phyloP scores from a whole-genome alignment of 768 basidiomycete species.

The Tulasnella sp. region DNA sequence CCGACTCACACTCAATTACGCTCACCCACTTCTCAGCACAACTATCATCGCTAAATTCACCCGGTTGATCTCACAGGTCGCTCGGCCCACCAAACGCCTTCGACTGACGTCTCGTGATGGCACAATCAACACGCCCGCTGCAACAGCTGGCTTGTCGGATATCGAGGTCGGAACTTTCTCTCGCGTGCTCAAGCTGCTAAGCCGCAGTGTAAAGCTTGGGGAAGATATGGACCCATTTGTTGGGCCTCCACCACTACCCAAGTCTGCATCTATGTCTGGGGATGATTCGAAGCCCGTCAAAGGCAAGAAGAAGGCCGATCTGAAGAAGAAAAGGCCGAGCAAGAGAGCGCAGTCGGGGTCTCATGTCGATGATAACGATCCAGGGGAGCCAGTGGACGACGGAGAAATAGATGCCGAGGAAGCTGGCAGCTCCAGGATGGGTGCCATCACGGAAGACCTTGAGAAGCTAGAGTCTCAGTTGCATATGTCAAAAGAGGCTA shows the following conservation, averaged over 20 bases:
- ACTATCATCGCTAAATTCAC: slow-evolving; percentile 54
- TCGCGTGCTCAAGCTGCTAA: slow-evolving; percentile 63
- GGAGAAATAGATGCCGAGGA: slow-evolving; percentile 23
- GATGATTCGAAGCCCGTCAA: slow-evolving; percentile 28
- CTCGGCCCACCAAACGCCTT: slow-evolving; percentile 56
- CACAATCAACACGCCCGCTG: slow-evolving; percentile 36
- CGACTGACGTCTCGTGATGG: slow-evolving; percentile 37
- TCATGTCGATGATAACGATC: slow-evolving; percentile 33
- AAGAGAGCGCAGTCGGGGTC: slow-evolving; percentile 26
- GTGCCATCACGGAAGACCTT: slow-evolving; percentile 38
- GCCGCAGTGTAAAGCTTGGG: slow-evolving; percentile 63
- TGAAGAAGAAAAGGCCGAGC: neutral
- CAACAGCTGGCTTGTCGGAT: slow-evolving; percentile 50
- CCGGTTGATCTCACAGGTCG: slow-evolving; percentile 54
- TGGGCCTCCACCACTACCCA: slow-evolving; percentile 21
- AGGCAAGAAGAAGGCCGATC: slow-evolving; percentile 26
- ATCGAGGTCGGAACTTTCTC: slow-evolving; percentile 52
- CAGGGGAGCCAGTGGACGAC: slow-evolving; percentile 3
- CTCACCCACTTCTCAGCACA: slow-evolving; percentile 50
- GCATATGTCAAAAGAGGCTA: slow-evolving; percentile 56
- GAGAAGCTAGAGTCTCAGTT: slow-evolving; percentile 42
- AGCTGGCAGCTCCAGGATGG: slow-evolving; percentile 25
- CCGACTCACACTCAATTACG: slow-evolving; percentile 41
- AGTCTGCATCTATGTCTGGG: slow-evolving; percentile 20
- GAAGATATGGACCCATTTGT: slow-evolving; percentile 68